Percentiles rank a stretch among this genome's conserved stretches.
Evolutionary conservation across 768 basidiomycete species (phyloP).

Genomic region (Naematelia encephala): DNA sequence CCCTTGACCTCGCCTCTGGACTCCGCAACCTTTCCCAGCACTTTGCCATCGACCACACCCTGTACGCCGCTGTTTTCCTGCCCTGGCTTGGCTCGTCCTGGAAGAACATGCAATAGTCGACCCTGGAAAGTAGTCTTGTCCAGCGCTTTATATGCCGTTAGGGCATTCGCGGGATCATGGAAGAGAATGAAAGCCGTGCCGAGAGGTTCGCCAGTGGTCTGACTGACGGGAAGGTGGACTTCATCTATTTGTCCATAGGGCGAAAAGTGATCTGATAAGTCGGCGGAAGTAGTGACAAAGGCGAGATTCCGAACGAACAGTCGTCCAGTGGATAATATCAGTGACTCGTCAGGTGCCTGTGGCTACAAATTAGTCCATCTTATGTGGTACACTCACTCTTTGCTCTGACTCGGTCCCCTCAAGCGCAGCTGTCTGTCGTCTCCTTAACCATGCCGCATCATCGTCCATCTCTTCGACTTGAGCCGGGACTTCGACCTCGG

Average conservation of each 20-base stretch:
- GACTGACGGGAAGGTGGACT: conserved; percentile 62
- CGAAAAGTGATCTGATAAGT: conserved; percentile 64
- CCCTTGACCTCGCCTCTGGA: conserved; percentile 36
- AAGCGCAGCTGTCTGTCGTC: conserved; percentile 30
- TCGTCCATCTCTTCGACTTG: conserved; percentile 35
- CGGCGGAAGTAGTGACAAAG: conserved; percentile 72
- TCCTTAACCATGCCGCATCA: conserved; percentile 52
- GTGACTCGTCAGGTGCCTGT: conserved; percentile 45
- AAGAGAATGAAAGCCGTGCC: conserved; percentile 66
- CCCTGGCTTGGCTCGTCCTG: conserved; percentile 52
- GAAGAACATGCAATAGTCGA: conserved; percentile 81
- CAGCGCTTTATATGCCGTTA: conserved; percentile 70
- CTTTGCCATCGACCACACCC: conserved; percentile 33
- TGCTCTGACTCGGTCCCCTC: conserved; percentile 22
- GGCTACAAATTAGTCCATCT: conserved; percentile 4
- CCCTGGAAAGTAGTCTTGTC: conserved; percentile 89
- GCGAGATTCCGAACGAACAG: conserved; percentile 94
- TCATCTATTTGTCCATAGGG: conserved; percentile 69
- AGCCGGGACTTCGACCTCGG: conserved; percentile 11
- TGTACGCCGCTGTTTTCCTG: conserved; percentile 17
- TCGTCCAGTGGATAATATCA: conserved; percentile 70
- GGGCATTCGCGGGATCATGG: conserved; percentile 54
- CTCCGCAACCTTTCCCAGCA: conserved; percentile 44
- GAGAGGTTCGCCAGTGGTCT: conserved; percentile 56
- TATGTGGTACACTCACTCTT: conserved; percentile 1